phyloP scores from a whole-genome alignment of 108 stramenopile species.

The Skeletonema marinoi region DNA sequence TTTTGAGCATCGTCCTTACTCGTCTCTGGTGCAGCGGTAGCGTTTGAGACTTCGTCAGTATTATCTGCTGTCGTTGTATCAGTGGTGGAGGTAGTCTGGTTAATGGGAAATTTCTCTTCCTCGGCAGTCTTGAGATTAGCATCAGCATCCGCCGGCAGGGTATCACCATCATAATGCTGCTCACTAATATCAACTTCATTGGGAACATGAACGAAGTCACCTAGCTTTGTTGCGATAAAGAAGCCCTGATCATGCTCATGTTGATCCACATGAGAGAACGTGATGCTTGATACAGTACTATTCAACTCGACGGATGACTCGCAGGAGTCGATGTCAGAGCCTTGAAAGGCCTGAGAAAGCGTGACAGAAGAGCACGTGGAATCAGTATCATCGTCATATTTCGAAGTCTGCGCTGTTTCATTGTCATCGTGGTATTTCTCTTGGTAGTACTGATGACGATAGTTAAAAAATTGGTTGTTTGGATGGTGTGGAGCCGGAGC shows the following conservation, averaged over 20 bases:
- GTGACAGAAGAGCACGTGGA: conserved; percentile 50
- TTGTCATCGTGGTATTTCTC: conserved; percentile 40
- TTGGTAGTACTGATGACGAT: conserved; percentile 38
- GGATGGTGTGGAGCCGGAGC: conserved; percentile 1
- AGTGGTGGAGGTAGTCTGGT: background rate
- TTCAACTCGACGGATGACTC: conserved; percentile 15
- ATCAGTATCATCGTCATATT: conserved; percentile 16
- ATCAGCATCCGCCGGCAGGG: background rate
- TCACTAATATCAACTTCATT: conserved; percentile 8
- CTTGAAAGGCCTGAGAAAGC: conserved; percentile 42
- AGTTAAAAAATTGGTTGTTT: conserved; percentile 21
- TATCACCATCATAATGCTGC: background rate
- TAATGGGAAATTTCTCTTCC: background rate
- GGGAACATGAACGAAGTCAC: conserved; percentile 31
- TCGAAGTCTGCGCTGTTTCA: background rate
- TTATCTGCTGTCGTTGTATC: background rate
- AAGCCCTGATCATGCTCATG: conserved; percentile 43
- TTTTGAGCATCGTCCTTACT: conserved; percentile 1
- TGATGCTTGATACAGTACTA: conserved; percentile 40
- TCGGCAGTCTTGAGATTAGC: background rate
- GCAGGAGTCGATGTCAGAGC: conserved; percentile 15
- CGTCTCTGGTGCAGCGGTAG: background rate
- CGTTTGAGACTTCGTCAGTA: background rate
- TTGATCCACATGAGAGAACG: conserved; percentile 31
- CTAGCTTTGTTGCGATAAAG: conserved; percentile 36